These are phyloP conservation scores for Lomentospora prolificans DNA, from an alignment of 2,329 filamentous ascomycete species.

Conservation along the genomic window DNA sequence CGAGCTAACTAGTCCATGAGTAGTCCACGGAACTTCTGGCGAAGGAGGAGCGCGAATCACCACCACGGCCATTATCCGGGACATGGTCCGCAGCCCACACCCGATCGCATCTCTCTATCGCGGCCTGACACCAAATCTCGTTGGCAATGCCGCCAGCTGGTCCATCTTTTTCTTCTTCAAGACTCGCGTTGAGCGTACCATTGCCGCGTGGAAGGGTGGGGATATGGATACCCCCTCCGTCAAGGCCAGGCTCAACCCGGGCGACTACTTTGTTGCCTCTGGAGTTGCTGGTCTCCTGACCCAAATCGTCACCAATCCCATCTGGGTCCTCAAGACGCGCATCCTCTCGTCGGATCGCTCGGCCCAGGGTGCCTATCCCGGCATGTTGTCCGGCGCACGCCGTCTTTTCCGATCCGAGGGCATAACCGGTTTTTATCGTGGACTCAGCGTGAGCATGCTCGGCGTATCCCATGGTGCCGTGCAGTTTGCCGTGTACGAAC, in stretches of 20 bases:
- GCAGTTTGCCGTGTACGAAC: conserved; percentile 93
- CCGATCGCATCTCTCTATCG: conserved; percentile 69
- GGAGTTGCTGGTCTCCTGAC: conserved; percentile 63
- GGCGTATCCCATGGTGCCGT: conserved; percentile 88
- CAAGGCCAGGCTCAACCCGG: conserved; percentile 34
- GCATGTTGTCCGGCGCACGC: conserved; percentile 60
- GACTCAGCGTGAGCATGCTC: conserved; percentile 70
- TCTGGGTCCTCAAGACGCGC: conserved; percentile 97
- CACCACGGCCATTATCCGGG: conserved; percentile 42
- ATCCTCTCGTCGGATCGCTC: conserved; percentile 81
- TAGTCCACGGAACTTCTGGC: conserved; percentile 41
- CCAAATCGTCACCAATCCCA: conserved; percentile 78
- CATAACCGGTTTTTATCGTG: conserved; percentile 72
- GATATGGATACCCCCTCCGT: conserved; percentile 12
- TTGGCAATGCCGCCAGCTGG: conserved; percentile 88
- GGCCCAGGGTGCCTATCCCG: conserved; percentile 68
- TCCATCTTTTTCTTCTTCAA: conserved; percentile 83
- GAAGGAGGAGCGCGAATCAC: conserved; percentile 21
- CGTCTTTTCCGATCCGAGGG: conserved; percentile 66
- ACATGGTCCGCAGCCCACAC: conserved; percentile 38
- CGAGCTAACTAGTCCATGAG: not conserved
- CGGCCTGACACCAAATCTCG: conserved; percentile 78
- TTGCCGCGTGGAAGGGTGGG: conserved; percentile 20
- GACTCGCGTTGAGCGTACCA: conserved; percentile 38
- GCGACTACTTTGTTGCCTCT: conserved; percentile 75